Evolutionary conservation across 2,329 filamentous ascomycete genomes (phyloP).

Genomic region (Scopulariopsis brevicaulis): DNA sequence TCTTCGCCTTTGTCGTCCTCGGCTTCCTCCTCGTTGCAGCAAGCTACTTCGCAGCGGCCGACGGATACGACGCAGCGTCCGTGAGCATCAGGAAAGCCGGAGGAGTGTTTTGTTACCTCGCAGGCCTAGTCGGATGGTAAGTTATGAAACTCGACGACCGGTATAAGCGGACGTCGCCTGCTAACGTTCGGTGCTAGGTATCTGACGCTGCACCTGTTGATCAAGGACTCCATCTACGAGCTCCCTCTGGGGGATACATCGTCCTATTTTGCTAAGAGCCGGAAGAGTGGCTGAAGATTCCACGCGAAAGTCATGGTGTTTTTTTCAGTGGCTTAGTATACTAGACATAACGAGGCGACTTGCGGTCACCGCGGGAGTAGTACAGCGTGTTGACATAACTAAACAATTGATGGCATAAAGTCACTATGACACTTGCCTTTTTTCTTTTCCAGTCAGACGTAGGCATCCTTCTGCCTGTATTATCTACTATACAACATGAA

Average conservation of each 20-base stretch:
- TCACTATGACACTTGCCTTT: too few species aligned
- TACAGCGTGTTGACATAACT: too few species aligned
- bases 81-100: slow-evolving; percentile 11
- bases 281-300: slow-evolving; percentile 2
- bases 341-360: too few species aligned
- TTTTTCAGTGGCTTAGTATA: too few species aligned
- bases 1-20: slow-evolving; percentile 6
- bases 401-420: too few species aligned
- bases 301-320: not conserved
- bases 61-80: slow-evolving; percentile 9
- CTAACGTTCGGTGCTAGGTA: slow-evolving; percentile 10
- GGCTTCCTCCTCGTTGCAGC: slow-evolving; percentile 12
- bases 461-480: too few species aligned
- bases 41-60: slow-evolving; percentile 14
- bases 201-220: slow-evolving; percentile 12
- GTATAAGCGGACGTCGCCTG: not conserved
- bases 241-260: slow-evolving; percentile 14
- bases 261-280: slow-evolving; percentile 12
- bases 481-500: too few species aligned
- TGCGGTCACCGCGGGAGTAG: too few species aligned
- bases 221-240: slow-evolving; percentile 13
- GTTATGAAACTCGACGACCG: not conserved
- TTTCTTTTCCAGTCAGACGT: too few species aligned
- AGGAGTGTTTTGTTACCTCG: slow-evolving; percentile 14
- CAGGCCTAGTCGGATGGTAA: slow-evolving; percentile 14